Base-by-base conservation (phyloP, 2,329 filamentous ascomycete genomes). In the Fonsecaea monophora region DNA sequence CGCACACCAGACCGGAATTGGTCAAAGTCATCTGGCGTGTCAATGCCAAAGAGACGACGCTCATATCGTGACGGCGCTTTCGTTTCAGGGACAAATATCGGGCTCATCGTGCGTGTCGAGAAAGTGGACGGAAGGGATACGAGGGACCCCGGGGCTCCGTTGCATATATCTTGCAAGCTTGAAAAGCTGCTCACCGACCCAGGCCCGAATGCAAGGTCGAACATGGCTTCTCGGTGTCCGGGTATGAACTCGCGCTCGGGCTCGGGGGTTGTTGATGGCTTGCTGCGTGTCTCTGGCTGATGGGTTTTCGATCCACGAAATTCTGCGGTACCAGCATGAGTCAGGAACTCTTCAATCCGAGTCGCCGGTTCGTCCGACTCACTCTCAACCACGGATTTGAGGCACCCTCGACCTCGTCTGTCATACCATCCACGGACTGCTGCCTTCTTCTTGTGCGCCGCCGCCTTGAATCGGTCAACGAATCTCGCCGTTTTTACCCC, bases 11-110 rank as follows among this genome's bases (percentile, higher is more conserved):
- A 37, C 1, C 48, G 53, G 45, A 65, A 68, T 32, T 32, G 62
- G 10, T 60, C 42, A 54, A 68, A 68, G 48, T 68, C 66, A 13
- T 66, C 55, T 13, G 65, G 65, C 8, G 45, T 53, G 15, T 67
- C 53, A 50, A 67, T 61, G 30, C 5, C 30, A 35, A 15, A 55
- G 57, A 60, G 56, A 18, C 34, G 13, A 21, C 9, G 30, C 25
- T 25, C 25, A 25, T 25, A 21, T 35, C 30, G 40, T 12, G 21
- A 30, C 18, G 1, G 30, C 18, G 21, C 38, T 25, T 15, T 4
- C 21, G 25, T 30, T 35, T 32, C 25, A 10, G 32, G 40, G 13
- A n/a, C 57, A 6, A n/a, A 25, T 25, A 25, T 25, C 25, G 25
- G 25, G 25, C 25, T 21, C 12, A 7, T 37, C 6, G 25, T 18